These are phyloP conservation scores for Recurvomyces mirabilis DNA, from an alignment of 495 filamentous ascomycete species.

Conservation along the genomic window DNA sequence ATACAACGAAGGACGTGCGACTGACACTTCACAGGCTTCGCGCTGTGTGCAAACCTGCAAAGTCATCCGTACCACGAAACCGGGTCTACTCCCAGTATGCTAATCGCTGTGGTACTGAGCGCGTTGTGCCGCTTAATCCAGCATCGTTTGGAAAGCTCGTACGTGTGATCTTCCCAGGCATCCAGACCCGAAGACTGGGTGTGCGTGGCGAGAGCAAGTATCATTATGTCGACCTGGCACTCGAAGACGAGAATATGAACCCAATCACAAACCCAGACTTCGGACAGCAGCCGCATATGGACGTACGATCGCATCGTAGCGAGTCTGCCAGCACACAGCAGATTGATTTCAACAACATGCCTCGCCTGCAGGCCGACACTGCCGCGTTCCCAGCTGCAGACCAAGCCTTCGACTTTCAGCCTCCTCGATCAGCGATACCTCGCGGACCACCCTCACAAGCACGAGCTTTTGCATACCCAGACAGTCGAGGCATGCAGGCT, in stretches of 20 bases:
- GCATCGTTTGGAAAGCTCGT: constrained; percentile 97
- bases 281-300: neutral
- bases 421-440: constrained; percentile 4
- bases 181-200: constrained; percentile 82
- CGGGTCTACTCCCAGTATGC: constrained; percentile 92
- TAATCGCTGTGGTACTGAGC: constrained; percentile 75
- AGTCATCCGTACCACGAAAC: constrained; percentile 76
- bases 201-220: constrained; percentile 97
- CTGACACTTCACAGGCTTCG: constrained; percentile 68
- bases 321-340: constrained; percentile 28
- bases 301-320: constrained; percentile 10
- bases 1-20: constrained; percentile 6
- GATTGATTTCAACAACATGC: constrained; percentile 34
- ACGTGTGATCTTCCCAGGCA: constrained; percentile 84
- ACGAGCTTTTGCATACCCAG: constrained; percentile 30
- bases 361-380: constrained; percentile 49
- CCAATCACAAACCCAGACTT: neutral
- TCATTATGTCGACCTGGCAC: constrained; percentile 82
- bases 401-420: constrained; percentile 14
- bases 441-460: constrained; percentile 22
- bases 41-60: constrained; percentile 66
- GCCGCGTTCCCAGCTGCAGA: constrained; percentile 49
- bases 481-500: constrained; percentile 17
- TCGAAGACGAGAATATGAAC: constrained; percentile 45
- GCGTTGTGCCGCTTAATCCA: constrained; percentile 86